Evolutionary conservation across 202 grass and related monocot species (phyloP), one percentile per base, ranked within the genome.

Genomic region (Carex arenaria): DNA sequence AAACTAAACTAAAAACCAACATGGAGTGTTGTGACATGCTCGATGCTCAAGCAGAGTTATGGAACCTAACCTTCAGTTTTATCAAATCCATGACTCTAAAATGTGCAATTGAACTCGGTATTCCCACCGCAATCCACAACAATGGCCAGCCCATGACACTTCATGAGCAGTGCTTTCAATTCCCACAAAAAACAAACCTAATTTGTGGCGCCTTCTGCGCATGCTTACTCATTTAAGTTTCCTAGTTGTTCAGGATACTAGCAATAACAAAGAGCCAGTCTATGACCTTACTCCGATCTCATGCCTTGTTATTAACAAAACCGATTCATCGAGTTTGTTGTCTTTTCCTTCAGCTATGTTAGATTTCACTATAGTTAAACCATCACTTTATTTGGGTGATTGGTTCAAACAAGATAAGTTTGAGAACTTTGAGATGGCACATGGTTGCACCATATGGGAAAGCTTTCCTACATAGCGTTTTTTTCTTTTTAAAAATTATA

Each of bases 81-180:
- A 12, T 85, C 77, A 90, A 90, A 80, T 87, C 90, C 78, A 90
- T 92, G 86, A 59, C 83, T 8, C 84, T 94, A 79, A 94, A 94
- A 52, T 87, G 90, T 26, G 86, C 89, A 22, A 15, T 94, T 32
- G 89, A 92, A 32, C 89, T 94, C 18, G 72, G 87, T 77, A 83
- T 94, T 10, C 67, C 34, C 11, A 66, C 80, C 32, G 77, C 82
- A 61, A 85, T 94, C 84, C 84, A 92, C 18, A 30, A 18, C 42
- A 14, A 90, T 51, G 87, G 87, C 36, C 75, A 80, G 22, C 10
- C 84, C 23, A 81, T 85, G 43, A 57, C 84, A 1, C 72, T 90
- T 49, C 9, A 60, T 22, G 60, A 90, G 30, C 86, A 10, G 18
- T 8, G 2, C 60, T 80, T 70, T n/a, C 49, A 6, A 61, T 94